These are phyloP conservation scores for Alloascoidea hylecoeti DNA, from an alignment of 805 yeast genomes.

Conservation along the genomic window DNA sequence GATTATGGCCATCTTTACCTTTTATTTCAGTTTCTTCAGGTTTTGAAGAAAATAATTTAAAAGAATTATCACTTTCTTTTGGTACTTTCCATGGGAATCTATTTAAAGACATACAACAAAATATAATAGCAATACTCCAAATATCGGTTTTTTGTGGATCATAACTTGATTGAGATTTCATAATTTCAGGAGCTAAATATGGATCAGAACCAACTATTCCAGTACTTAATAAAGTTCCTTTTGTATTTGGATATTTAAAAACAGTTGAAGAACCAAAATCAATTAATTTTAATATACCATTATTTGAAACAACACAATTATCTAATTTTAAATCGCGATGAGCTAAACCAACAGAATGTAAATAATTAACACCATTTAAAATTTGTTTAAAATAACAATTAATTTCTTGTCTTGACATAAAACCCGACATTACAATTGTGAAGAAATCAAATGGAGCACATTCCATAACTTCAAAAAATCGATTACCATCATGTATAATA, in stretches of 20 bases:
- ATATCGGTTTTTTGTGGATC: constrained; percentile 90
- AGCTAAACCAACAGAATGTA: constrained; percentile 76
- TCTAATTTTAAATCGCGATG: constrained; percentile 88
- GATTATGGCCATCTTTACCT: constrained; percentile 6
- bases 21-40: constrained; percentile 28
- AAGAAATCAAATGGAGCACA: constrained; percentile 87
- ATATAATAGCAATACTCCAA: constrained; percentile 86
- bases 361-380: constrained; percentile 63
- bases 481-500: constrained; percentile 76
- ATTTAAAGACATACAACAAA: constrained; percentile 83
- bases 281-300: constrained; percentile 80
- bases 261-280: constrained; percentile 94
- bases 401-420: constrained; percentile 67
- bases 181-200: constrained; percentile 82
- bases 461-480: constrained; percentile 87
- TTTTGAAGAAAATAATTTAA: constrained; percentile 67
- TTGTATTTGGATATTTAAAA: constrained; percentile 75
- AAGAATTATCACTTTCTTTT: constrained; percentile 64
- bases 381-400: constrained; percentile 86
- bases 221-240: constrained; percentile 55
- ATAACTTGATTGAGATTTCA: constrained; percentile 66
- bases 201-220: constrained; percentile 89
- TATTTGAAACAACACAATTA: constrained; percentile 73
- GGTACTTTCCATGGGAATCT: constrained; percentile 96
- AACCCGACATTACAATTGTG: constrained; percentile 88